phyloP scores from a whole-genome alignment of 495 filamentous ascomycete genomes.

The Penicillium argentinense region DNA sequence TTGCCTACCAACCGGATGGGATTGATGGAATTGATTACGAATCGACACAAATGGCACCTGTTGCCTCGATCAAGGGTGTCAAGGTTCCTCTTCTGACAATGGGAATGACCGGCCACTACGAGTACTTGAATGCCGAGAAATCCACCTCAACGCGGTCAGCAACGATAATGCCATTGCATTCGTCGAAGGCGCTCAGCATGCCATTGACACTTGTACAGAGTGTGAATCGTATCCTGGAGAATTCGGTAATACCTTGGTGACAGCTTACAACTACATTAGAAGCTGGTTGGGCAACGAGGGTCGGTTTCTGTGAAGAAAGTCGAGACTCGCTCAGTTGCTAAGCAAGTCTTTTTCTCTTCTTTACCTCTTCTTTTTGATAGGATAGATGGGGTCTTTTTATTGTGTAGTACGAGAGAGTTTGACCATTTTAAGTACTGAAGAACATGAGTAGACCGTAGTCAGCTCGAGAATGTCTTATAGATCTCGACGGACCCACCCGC shows the following conservation, averaged over 20 bases:
- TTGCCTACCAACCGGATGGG: not conserved
- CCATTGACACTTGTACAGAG: slow-evolving; percentile 9
- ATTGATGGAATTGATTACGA: slow-evolving; percentile 7
- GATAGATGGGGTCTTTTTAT: too few species aligned
- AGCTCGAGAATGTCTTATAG: too few species aligned
- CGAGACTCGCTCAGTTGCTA: too few species aligned
- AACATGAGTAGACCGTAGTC: too few species aligned
- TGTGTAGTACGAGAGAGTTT: too few species aligned
- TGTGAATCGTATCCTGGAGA: slow-evolving; percentile 13
- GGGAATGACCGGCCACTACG: slow-evolving; percentile 16
- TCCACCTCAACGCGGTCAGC: slow-evolving; percentile 7
- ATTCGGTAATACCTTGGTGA: slow-evolving; percentile 4
- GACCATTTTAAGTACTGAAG: too few species aligned
- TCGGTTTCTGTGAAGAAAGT: slow-evolving; percentile 1
- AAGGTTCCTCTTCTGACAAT: slow-evolving; percentile 12
- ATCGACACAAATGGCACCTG: slow-evolving; percentile 7
- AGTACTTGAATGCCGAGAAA: slow-evolving; percentile 17
- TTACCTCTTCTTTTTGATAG: too few species aligned
- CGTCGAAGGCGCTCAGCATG: slow-evolving; percentile 12
- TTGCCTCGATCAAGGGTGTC: slow-evolving; percentile 1
- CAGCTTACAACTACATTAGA: slow-evolving; percentile 1
- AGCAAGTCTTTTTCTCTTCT: too few species aligned
- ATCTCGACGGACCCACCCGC: slow-evolving; percentile 16
- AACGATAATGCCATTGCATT: slow-evolving; percentile 11
- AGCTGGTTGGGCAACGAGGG: not conserved